Evolutionary conservation across 1,284 basidiomycete genomes (phyloP), one percentile per base, ranked within the genome.

Genomic region (Thecaphora frezii): DNA sequence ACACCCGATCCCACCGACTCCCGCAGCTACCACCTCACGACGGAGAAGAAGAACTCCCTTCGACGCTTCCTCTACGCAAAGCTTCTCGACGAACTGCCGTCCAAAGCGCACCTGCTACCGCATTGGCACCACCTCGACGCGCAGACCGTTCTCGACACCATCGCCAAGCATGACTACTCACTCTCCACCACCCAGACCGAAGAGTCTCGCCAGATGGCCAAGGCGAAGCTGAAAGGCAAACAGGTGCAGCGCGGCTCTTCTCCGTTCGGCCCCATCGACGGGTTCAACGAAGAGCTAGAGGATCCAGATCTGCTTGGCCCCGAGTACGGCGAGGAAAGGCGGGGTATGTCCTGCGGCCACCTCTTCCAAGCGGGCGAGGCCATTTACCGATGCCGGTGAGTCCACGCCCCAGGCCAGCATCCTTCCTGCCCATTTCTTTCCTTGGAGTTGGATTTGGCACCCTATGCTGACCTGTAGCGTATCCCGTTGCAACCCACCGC

Each of bases 361-460:
- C 71, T 79, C 33, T 79, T 79, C 59, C 62, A 70, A 42, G 76
- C 77, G 46, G 78, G 78, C 36, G 78, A 79, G 53, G 74, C 77
- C 25, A 72, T 79, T 51, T 79, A 78, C 52, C 74, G 78, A 40
- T 79, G 78, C 49, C 53, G 61, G 59, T 62, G 41, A 59, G 59
- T 62, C 9, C 18, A 21, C 37, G 28, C 22, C 22, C 5, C 28
- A n/a, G n/a, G n/a, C n/a, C n/a, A n/a, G n/a, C n/a, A n/a, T n/a
- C n/a, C n/a, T n/a, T n/a, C n/a, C n/a, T n/a, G n/a, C n/a, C n/a
- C n/a, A n/a, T n/a, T n/a, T n/a, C n/a, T n/a, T n/a, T n/a, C n/a
- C n/a, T n/a, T n/a, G n/a, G n/a, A n/a, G n/a, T n/a, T n/a, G n/a
- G n/a, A n/a, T n/a, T n/a, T n/a, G n/a, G n/a, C n/a, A n/a, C n/a